These are phyloP conservation scores for Penicillium angulare DNA, from an alignment of 495 filamentous ascomycete species.

Conservation along the genomic window DNA sequence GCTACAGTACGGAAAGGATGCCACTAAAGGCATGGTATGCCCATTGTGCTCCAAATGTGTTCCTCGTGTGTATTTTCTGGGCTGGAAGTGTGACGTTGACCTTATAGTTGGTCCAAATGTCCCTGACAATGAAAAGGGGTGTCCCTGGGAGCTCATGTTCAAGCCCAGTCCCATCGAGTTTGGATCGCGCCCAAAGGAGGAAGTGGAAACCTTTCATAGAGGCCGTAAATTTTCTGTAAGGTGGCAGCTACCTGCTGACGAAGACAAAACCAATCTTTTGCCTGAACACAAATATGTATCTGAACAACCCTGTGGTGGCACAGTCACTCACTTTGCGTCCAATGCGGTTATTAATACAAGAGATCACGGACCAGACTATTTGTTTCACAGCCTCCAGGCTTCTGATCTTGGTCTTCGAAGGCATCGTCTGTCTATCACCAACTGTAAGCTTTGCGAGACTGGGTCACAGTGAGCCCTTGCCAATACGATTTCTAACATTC, in stretches of 20 bases:
- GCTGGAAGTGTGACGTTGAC: conserved; percentile 55
- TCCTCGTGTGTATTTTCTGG: conserved; percentile 58
- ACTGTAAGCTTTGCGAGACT: too few species aligned
- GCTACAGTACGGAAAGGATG: not conserved
- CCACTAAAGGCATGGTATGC: not conserved
- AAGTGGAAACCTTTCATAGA: too few species aligned
- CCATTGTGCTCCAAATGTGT: conserved; percentile 48
- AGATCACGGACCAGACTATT: conserved; percentile 56
- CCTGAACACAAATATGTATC: not conserved
- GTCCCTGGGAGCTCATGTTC: not conserved
- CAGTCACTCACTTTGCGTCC: conserved; percentile 61
- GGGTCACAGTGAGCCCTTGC: too few species aligned
- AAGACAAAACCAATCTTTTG: not conserved
- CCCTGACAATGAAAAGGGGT: not conserved
- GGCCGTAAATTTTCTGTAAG: too few species aligned
- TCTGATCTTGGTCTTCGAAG: conserved; percentile 59
- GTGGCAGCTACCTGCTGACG: too few species aligned
- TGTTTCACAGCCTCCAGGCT: conserved; percentile 61
- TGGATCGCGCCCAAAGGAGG: not conserved
- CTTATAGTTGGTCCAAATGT: not conserved
- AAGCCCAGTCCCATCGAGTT: not conserved
- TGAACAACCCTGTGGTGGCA: conserved; percentile 42
- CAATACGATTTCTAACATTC: too few species aligned
- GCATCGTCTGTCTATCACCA: too few species aligned
- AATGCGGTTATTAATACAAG: conserved; percentile 49